phyloP scores from a whole-genome alignment of 75 land plant genomes.

The Pseudotsuga menziesii region DNA sequence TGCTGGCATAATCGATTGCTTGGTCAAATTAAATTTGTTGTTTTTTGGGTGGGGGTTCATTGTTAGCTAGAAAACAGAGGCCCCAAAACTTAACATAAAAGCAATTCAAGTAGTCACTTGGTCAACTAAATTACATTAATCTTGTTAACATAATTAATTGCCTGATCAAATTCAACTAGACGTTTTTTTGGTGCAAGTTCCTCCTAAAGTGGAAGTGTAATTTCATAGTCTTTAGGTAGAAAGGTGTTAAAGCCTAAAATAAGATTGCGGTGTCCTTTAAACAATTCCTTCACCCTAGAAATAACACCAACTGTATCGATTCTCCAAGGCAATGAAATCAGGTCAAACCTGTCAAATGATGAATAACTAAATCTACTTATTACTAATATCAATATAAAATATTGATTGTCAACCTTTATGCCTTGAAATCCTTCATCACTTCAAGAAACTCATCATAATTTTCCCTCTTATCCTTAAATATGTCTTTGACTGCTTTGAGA shows the following conservation, averaged over 20 bases:
- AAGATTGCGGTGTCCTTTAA: constrained; percentile 76
- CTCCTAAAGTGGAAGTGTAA: constrained; percentile 70
- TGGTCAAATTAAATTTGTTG: constrained; percentile 84
- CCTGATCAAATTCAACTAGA: constrained; percentile 85
- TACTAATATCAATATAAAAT: background rate
- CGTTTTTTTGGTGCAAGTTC: constrained; percentile 55
- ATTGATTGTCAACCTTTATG: constrained; percentile 52
- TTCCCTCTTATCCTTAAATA: constrained; percentile 78
- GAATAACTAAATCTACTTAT: background rate
- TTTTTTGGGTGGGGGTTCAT: constrained; percentile 33
- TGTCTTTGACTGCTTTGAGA: too few species aligned
- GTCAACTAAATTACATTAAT: constrained; percentile 48
- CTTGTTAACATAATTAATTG: constrained; percentile 82
- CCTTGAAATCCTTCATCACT: constrained; percentile 96
- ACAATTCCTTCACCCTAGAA: constrained; percentile 77
- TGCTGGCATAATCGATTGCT: constrained; percentile 81
- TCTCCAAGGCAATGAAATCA: constrained; percentile 26
- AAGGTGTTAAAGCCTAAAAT: constrained; percentile 92
- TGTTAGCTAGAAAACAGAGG: background rate
- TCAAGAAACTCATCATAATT: constrained; percentile 85
- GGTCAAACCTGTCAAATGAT: background rate
- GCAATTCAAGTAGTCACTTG: background rate
- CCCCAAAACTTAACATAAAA: background rate
- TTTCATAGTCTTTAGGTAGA: constrained; percentile 91
- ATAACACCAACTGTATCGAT: constrained; percentile 84